Evolutionary conservation across 2,329 filamentous ascomycete species (phyloP).

Genomic region (Oidium heveae): DNA sequence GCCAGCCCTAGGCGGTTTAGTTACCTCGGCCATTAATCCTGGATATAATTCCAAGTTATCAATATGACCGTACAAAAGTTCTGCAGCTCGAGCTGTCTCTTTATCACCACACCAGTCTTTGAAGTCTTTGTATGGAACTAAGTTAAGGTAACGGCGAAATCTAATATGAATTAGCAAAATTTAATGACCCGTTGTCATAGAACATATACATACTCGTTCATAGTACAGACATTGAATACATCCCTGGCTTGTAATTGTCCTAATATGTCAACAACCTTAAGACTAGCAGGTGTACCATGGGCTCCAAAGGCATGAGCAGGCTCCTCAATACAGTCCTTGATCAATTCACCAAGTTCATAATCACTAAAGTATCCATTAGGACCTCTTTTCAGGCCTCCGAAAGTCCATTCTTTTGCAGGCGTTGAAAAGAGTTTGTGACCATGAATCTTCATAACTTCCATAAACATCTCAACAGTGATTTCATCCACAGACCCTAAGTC

Average conservation of each 20-base stretch:
- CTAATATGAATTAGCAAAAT: constrained; percentile 9
- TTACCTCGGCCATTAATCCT: constrained; percentile 27
- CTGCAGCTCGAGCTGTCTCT: constrained; percentile 18
- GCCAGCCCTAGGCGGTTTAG: constrained; percentile 25
- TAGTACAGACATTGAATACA: constrained; percentile 23
- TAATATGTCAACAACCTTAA: constrained; percentile 23
- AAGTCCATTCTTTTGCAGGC: constrained; percentile 18
- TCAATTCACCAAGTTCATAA: constrained; percentile 19
- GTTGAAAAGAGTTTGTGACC: constrained; percentile 16
- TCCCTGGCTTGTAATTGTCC: constrained; percentile 21
- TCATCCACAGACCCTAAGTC: constrained; percentile 19
- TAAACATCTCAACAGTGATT: constrained; percentile 18
- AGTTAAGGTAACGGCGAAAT: constrained; percentile 25
- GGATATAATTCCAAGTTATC: constrained; percentile 31
- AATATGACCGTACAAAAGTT: constrained; percentile 23
- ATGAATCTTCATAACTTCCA: constrained; percentile 17
- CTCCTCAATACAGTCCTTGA: constrained; percentile 22
- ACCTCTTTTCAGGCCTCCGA: constrained; percentile 17
- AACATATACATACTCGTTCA: constrained; percentile 20
- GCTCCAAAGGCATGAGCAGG: constrained; percentile 26
- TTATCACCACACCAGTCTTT: constrained; percentile 26
- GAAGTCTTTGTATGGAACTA: constrained; percentile 23
- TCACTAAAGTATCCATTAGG: constrained; percentile 20
- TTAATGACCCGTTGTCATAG: neutral
- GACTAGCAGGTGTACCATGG: constrained; percentile 20